Evolutionary conservation across 441 rosid species (phyloP).

Genomic region (Jatropha podagrica): DNA sequence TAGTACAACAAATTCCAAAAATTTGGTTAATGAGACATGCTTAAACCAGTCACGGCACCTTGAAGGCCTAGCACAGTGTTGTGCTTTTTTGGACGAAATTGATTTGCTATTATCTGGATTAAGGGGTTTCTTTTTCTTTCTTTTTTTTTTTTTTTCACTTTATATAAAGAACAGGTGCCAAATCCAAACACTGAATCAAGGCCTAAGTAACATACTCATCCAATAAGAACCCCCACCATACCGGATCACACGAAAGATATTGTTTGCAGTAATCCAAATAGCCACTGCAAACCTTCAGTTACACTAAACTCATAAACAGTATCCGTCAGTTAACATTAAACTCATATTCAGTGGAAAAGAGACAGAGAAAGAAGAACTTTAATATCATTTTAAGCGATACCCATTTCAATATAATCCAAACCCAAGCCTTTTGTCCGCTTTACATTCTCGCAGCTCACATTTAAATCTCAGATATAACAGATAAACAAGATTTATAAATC

Average conservation of each 20-base stretch:
- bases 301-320: not conserved
- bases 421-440: not conserved
- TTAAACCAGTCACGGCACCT: not conserved
- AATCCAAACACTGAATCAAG: not conserved
- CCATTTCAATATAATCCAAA: not conserved
- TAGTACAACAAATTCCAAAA: too few relatives aligned
- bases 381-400: not conserved
- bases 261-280: not conserved
- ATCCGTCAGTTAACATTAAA: not conserved
- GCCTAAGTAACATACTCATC: not conserved
- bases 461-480: not conserved
- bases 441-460: not conserved
- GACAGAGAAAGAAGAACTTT: not conserved
- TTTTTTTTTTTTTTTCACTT: not conserved
- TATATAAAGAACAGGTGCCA: not conserved
- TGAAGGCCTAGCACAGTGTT: not conserved
- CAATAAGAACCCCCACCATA: not conserved
- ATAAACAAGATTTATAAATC: not conserved
- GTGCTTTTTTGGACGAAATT: not conserved
- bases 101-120: not conserved
- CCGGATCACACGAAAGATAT: not conserved
- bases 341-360: not conserved
- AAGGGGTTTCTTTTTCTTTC: not conserved
- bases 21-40: not conserved
- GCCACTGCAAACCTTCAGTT: not conserved